These are phyloP conservation scores for Periconia sp. DNA, from an alignment of 2,329 filamentous ascomycete genomes.

Conservation along the genomic window DNA sequence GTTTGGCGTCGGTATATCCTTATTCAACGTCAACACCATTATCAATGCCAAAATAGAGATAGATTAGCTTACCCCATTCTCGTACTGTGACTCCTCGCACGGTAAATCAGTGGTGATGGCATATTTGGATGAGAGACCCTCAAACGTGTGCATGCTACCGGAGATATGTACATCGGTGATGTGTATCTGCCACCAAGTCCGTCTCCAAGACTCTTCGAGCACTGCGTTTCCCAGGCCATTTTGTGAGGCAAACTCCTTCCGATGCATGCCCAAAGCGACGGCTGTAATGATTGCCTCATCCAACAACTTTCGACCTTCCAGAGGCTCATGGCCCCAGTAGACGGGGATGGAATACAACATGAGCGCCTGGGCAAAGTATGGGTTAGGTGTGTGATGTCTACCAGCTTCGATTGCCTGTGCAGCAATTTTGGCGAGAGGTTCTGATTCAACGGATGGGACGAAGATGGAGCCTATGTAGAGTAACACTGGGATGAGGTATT, in stretches of 20 bases:
- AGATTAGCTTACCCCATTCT: slow-evolving; percentile 23
- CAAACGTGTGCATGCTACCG: slow-evolving; percentile 64
- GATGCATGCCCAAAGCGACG: slow-evolving; percentile 76
- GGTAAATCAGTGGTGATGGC: slow-evolving; percentile 68
- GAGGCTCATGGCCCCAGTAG: slow-evolving; percentile 70
- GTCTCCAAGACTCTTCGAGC: slow-evolving; percentile 76
- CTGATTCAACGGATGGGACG: slow-evolving; percentile 43
- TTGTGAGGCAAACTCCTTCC: slow-evolving; percentile 61
- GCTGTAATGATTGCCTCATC: slow-evolving; percentile 69
- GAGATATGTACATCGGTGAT: slow-evolving; percentile 79
- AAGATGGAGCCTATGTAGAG: slow-evolving; percentile 58
- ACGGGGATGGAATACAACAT: slow-evolving; percentile 73
- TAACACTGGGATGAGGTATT: slow-evolving; percentile 46
- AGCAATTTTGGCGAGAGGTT: slow-evolving; percentile 36
- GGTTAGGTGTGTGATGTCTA: slow-evolving; percentile 9
- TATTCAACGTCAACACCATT: neutral
- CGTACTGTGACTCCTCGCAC: slow-evolving; percentile 73
- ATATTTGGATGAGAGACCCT: slow-evolving; percentile 33
- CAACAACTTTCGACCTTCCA: slow-evolving; percentile 66
- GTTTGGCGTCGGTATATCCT: slow-evolving; percentile 21
- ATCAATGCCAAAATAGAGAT: neutral
- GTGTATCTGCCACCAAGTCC: slow-evolving; percentile 85
- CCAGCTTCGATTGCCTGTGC: slow-evolving; percentile 10
- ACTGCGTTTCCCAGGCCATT: slow-evolving; percentile 65
- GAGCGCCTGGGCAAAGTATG: slow-evolving; percentile 71